Percentiles rank a stretch among this genome's conserved stretches.
phyloP scores from a whole-genome alignment of 805 yeast genomes.

The Saturnispora kantuleensis region DNA sequence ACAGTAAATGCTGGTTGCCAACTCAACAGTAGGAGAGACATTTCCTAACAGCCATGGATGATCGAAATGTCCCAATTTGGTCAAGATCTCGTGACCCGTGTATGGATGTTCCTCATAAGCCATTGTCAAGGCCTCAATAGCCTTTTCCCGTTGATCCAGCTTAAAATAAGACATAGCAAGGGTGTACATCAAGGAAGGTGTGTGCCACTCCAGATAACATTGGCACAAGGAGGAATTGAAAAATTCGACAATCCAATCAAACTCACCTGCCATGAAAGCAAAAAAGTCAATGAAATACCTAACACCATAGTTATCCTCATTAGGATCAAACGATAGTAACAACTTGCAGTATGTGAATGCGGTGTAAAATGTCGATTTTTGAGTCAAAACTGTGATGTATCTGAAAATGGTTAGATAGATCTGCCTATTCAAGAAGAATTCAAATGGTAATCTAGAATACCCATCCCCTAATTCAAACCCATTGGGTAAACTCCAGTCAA shows the following conservation, averaged over 20 bases:
- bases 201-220: slow-evolving; percentile 55
- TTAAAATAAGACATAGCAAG: slow-evolving; percentile 51
- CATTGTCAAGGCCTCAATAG: slow-evolving; percentile 34
- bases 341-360: slow-evolving; percentile 70
- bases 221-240: slow-evolving; percentile 45
- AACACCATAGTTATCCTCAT: slow-evolving; percentile 78
- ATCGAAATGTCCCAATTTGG: slow-evolving; percentile 33
- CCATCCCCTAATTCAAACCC: slow-evolving; percentile 49
- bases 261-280: slow-evolving; percentile 57
- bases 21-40: slow-evolving; percentile 25
- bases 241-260: slow-evolving; percentile 49
- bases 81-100: slow-evolving; percentile 42
- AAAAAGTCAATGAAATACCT: slow-evolving; percentile 76
- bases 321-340: slow-evolving; percentile 56
- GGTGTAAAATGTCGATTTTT: slow-evolving; percentile 66
- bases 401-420: slow-evolving; percentile 67
- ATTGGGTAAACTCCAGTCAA: slow-evolving; percentile 62
- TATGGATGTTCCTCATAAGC: slow-evolving; percentile 53
- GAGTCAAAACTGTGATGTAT: slow-evolving; percentile 59
- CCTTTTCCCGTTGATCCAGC: slow-evolving; percentile 30
- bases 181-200: slow-evolving; percentile 65
- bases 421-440: slow-evolving; percentile 64
- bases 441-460: slow-evolving; percentile 64
- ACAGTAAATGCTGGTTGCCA: slow-evolving; percentile 49
- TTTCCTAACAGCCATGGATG: slow-evolving; percentile 20